phyloP scores from a whole-genome alignment of 768 basidiomycete genomes.

The Aureoboletus auriporus region DNA sequence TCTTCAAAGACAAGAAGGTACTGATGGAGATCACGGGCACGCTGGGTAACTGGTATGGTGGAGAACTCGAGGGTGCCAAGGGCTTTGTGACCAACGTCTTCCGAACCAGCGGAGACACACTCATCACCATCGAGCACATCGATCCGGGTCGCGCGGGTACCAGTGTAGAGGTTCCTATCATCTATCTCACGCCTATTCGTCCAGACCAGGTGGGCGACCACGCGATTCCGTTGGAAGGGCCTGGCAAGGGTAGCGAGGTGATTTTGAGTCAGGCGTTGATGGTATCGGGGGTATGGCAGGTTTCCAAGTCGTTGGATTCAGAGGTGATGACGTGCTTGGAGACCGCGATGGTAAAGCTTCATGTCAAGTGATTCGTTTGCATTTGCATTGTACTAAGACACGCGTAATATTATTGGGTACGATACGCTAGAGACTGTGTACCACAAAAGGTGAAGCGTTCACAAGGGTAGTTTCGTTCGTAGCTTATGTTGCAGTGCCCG shows the following conservation, averaged over 20 bases:
- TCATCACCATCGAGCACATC: conserved; percentile 27
- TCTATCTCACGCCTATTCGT: conserved; percentile 38
- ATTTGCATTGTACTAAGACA: conserved; percentile 5
- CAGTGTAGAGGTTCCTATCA: conserved; percentile 36
- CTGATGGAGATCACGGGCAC: conserved; percentile 28
- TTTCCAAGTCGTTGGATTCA: conserved; percentile 15
- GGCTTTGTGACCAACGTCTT: conserved; percentile 29
- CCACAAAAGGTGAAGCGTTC: no score
- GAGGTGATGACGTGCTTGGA: conserved; percentile 11
- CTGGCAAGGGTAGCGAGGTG: conserved; percentile 39
- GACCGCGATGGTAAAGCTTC: conserved; percentile 24
- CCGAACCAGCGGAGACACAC: conserved; percentile 23
- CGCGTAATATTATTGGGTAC: conserved; percentile 4
- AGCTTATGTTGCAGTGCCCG: no score
- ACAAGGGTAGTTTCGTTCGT: no score
- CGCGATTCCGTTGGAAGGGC: conserved; percentile 48
- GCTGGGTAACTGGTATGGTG: conserved; percentile 21
- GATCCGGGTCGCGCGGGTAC: conserved; percentile 31
- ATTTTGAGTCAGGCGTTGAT: conserved; percentile 40
- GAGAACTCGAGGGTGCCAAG: conserved; percentile 25
- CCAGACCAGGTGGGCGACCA: conserved; percentile 41
- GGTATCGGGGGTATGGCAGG: conserved; percentile 26
- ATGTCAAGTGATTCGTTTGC: conserved; percentile 15
- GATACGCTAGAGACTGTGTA: no score
- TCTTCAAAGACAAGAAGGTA: conserved; percentile 26